Conservation (phyloP, 257 asterid species). For the Solanum paucissectum region DNA sequence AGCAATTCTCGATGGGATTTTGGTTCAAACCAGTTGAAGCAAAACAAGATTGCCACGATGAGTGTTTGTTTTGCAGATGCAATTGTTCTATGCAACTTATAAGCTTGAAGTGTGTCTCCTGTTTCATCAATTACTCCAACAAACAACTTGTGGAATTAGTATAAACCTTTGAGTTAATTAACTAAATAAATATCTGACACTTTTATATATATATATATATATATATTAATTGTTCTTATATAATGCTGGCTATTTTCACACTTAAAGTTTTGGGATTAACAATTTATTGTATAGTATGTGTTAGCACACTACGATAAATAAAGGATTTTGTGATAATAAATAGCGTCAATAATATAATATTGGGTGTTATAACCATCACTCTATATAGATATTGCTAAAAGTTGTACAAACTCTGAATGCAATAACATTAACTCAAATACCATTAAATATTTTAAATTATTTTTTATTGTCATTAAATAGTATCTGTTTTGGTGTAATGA, state of each 20-base stretch:
- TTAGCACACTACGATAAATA: neutral
- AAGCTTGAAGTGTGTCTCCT: slow-evolving; percentile 60
- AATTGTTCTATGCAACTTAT: slow-evolving; percentile 60
- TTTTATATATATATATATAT: no score
- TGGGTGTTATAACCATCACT: neutral
- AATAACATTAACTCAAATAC: neutral
- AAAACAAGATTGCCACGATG: slow-evolving; percentile 67
- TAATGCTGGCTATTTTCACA: neutral
- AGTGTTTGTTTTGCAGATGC: slow-evolving; percentile 46
- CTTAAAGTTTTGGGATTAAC: neutral
- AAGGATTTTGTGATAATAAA: neutral
- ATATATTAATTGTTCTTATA: neutral
- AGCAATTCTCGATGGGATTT: slow-evolving; percentile 46
- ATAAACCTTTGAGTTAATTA: neutral
- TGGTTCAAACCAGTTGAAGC: slow-evolving; percentile 30
- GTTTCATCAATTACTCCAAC: slow-evolving; percentile 1
- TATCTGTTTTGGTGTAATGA: neutral
- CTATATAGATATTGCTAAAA: neutral
- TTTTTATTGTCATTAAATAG: no score
- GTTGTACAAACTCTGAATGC: no score
- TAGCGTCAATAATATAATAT: neutral
- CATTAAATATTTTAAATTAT: no score
- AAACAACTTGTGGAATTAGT: neutral
- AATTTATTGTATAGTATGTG: neutral
- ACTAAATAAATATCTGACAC: neutral